A percentile compares a stretch with the other conserved stretches of the same genome.
These are phyloP conservation scores for Fusarium sp. DNA, from an alignment of 2,329 filamentous ascomycete genomes.

Conservation along the genomic window DNA sequence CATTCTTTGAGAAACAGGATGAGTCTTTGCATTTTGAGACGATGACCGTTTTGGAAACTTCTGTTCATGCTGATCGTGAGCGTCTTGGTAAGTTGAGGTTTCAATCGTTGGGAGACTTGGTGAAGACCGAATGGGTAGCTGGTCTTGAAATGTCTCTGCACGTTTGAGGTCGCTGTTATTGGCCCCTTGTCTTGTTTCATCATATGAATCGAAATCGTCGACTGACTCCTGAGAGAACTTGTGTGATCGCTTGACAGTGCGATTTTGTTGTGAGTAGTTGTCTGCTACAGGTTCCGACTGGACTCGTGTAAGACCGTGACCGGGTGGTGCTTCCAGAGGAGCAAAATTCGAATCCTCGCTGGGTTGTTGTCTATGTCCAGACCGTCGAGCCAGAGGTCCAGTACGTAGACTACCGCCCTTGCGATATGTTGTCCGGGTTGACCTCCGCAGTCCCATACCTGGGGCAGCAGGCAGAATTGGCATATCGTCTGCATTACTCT, in stretches of 20 bases:
- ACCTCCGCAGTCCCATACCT: slow-evolving; percentile 83
- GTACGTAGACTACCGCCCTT: slow-evolving; percentile 84
- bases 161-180: slow-evolving; percentile 34
- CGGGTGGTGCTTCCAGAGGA: slow-evolving; percentile 57
- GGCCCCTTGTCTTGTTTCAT: slow-evolving; percentile 48
- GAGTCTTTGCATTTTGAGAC: slow-evolving; percentile 60
- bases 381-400: slow-evolving; percentile 79
- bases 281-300: slow-evolving; percentile 71
- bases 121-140: slow-evolving; percentile 47
- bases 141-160: slow-evolving; percentile 44
- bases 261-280: slow-evolving; percentile 68
- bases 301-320: slow-evolving; percentile 66
- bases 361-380: slow-evolving; percentile 69
- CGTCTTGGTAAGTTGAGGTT: slow-evolving; percentile 63
- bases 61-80: slow-evolving; percentile 37
- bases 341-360: slow-evolving; percentile 56
- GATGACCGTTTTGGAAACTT: slow-evolving; percentile 64
- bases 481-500: slow-evolving; percentile 72
- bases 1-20: slow-evolving; percentile 50
- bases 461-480: slow-evolving; percentile 84
- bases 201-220: slow-evolving; percentile 58
- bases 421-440: slow-evolving; percentile 90
- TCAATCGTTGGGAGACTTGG: slow-evolving; percentile 65
- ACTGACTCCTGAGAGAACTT: slow-evolving; percentile 58
- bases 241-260: slow-evolving; percentile 58